phyloP scores from a whole-genome alignment of 1,284 basidiomycete genomes.

The Pulchroboletus neoregius region DNA sequence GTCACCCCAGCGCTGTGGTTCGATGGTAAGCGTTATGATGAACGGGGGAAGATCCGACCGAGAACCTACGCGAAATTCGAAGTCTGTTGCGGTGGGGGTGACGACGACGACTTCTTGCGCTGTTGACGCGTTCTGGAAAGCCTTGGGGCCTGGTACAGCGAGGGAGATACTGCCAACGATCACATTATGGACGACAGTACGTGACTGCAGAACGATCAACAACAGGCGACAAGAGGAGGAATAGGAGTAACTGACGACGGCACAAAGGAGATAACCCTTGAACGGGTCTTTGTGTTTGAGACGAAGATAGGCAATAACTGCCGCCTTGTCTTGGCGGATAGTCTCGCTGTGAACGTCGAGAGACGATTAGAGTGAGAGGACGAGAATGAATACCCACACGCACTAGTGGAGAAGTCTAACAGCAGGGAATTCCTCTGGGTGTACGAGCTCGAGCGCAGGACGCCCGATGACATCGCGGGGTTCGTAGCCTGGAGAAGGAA shows the following conservation, averaged over 20 bases:
- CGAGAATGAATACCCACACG: not conserved
- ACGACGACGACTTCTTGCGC: slow-evolving; percentile 73
- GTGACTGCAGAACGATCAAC: slow-evolving; percentile 29
- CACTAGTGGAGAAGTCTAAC: slow-evolving; percentile 66
- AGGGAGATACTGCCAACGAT: slow-evolving; percentile 72
- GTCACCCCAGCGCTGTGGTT: slow-evolving; percentile 63
- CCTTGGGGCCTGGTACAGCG: slow-evolving; percentile 63
- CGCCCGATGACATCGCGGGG: slow-evolving; percentile 62
- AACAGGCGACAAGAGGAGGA: slow-evolving; percentile 4
- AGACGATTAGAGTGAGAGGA: not conserved
- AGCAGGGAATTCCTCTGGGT: slow-evolving; percentile 66
- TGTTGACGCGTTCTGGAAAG: slow-evolving; percentile 72
- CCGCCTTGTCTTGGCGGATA: slow-evolving; percentile 70
- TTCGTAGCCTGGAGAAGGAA: slow-evolving; percentile 53
- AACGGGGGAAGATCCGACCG: slow-evolving; percentile 13
- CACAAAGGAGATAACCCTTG: slow-evolving; percentile 67
- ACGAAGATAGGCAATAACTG: slow-evolving; percentile 68
- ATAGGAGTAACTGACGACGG: slow-evolving; percentile 49
- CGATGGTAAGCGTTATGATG: slow-evolving; percentile 10
- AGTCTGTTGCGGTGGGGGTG: slow-evolving; percentile 58
- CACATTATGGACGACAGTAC: slow-evolving; percentile 70
- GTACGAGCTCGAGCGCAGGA: slow-evolving; percentile 65
- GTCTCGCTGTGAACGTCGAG: slow-evolving; percentile 48
- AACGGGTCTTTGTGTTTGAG: slow-evolving; percentile 70
- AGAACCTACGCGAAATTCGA: slow-evolving; percentile 60